Percentiles rank a stretch among this genome's conserved stretches.
These are phyloP conservation scores for Infundibulicybe gibba DNA, from an alignment of 768 basidiomycete genomes.

Conservation along the genomic window DNA sequence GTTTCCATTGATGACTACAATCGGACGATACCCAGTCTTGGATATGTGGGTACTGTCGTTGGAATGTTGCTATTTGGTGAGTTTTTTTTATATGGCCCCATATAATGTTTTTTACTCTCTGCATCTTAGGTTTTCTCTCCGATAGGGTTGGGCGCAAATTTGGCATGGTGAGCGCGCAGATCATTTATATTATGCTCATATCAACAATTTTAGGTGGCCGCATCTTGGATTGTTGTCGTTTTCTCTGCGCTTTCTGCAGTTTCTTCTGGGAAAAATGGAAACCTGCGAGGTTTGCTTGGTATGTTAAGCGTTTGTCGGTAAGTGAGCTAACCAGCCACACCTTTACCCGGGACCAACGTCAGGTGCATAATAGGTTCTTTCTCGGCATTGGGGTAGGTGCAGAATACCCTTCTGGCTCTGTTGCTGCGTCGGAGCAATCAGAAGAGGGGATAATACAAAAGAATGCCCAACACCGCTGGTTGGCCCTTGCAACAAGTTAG, in stretches of 20 bases:
- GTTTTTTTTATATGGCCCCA: background rate
- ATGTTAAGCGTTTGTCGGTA: constrained; percentile 84
- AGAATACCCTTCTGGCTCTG: constrained; percentile 88
- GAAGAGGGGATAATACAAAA: constrained; percentile 78
- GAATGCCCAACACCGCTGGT: constrained; percentile 81
- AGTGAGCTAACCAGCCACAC: constrained; percentile 9
- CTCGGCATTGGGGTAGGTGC: constrained; percentile 87
- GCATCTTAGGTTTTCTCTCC: constrained; percentile 56
- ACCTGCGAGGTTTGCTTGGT: constrained; percentile 60
- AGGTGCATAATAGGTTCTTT: constrained; percentile 54
- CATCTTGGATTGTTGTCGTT: constrained; percentile 77
- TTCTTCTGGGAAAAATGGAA: constrained; percentile 73
- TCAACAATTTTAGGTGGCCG: constrained; percentile 54
- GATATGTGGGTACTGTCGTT: constrained; percentile 81
- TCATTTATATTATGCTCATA: constrained; percentile 8
- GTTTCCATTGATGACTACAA: constrained; percentile 55
- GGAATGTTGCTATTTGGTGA: constrained; percentile 81
- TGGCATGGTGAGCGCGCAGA: constrained; percentile 62
- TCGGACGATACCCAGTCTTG: constrained; percentile 60
- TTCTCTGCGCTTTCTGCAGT: constrained; percentile 84
- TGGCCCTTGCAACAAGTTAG: constrained; percentile 85
- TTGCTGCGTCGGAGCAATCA: constrained; percentile 86
- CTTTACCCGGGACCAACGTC: background rate
- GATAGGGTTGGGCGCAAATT: constrained; percentile 86
- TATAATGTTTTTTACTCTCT: too few relatives aligned